Evolutionary conservation across 106 monocot genomes (phyloP).

Genomic region (Amphibolis antarctica): DNA sequence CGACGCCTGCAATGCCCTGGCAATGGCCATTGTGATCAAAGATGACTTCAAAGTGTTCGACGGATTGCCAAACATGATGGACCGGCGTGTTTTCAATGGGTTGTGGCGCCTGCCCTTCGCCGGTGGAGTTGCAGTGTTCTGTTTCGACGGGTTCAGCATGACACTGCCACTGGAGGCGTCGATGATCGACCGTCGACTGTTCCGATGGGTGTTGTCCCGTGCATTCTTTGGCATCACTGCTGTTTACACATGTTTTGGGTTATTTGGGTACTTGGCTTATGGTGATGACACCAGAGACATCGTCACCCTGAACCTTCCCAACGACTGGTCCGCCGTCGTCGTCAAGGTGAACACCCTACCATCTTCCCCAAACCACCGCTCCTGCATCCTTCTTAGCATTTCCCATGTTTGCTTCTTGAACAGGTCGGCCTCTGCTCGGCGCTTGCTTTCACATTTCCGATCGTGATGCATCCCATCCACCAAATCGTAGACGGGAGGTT

Average conservation of each 20-base stretch:
- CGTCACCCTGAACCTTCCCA: constrained; percentile 75
- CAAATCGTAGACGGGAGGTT: constrained; percentile 62
- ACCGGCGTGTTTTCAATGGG: constrained; percentile 71
- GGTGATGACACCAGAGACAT: constrained; percentile 83
- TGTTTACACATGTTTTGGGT: constrained; percentile 54
- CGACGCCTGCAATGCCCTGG: constrained; percentile 73
- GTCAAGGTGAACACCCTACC: constrained; percentile 49
- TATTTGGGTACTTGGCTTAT: constrained; percentile 81
- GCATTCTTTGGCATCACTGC: constrained; percentile 58
- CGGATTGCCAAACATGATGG: constrained; percentile 15
- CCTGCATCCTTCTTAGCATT: no score
- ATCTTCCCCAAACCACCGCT: no score
- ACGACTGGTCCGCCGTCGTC: constrained; percentile 53
- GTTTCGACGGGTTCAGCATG: constrained; percentile 96
- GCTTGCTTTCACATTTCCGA: constrained; percentile 80
- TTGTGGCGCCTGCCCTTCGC: constrained; percentile 61
- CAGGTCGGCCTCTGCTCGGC: constrained; percentile 84
- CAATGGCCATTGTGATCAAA: constrained; percentile 88
- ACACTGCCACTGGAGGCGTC: constrained; percentile 73
- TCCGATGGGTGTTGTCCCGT: constrained; percentile 49
- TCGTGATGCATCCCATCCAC: constrained; percentile 94
- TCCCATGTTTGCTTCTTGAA: no score
- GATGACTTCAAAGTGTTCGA: constrained; percentile 57
- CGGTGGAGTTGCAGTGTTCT: constrained; percentile 74
- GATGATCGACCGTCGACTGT: constrained; percentile 57